Evolutionary conservation across 768 basidiomycete genomes (phyloP), one percentile per base, ranked within the genome.

Genomic region (Mycena pura): DNA sequence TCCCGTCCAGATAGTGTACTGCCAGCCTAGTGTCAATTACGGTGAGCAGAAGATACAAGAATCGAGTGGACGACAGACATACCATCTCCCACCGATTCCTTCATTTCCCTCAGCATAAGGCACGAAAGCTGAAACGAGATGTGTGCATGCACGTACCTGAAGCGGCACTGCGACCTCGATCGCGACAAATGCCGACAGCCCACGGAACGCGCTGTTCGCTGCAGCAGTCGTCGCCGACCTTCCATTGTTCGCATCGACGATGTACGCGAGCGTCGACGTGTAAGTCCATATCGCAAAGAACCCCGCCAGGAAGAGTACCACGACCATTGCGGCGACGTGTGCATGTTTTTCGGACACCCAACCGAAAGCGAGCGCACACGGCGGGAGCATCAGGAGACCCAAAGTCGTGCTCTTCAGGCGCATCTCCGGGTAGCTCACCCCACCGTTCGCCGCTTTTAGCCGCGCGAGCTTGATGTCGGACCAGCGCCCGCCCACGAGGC

Each of bases 221-320:
- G 93, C 92, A 7, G 86, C 84, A 1, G 91, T 92, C 3, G 85
- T 85, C 5, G 89, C 86, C 2, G 91, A 91, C 27, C 91, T 84
- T 9, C 94, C 95, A 6, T 81, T 78, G 70, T 96, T 97, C 5
- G 92, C 86, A 67, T 97, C 94, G 15, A 95, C 92, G 31, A 95
- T 80, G 67, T 95, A 96, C 0, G 94, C 90, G 28, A 96, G 75
- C 0, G 90, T 89, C 48, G 86, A 86, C 15, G 86, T 75, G 69
- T 91, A 90, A 46, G 88, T 85, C 60, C 70, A 73, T 92, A 92
- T 87, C 8, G 86, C 81, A 62, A 88, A 84, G 69, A 93, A 89
- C 14, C 93, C 95, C 17, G 82, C 78, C 34, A 87, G 68, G 74
- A 94, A 91, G 13, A 96, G 78, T 70, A 86, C 80, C 7, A 91